A percentile compares a stretch with the other conserved stretches of the same genome.
Evolutionary conservation across 2,329 filamentous ascomycete species (phyloP).

Genomic region (Neonectria neomacrospora): DNA sequence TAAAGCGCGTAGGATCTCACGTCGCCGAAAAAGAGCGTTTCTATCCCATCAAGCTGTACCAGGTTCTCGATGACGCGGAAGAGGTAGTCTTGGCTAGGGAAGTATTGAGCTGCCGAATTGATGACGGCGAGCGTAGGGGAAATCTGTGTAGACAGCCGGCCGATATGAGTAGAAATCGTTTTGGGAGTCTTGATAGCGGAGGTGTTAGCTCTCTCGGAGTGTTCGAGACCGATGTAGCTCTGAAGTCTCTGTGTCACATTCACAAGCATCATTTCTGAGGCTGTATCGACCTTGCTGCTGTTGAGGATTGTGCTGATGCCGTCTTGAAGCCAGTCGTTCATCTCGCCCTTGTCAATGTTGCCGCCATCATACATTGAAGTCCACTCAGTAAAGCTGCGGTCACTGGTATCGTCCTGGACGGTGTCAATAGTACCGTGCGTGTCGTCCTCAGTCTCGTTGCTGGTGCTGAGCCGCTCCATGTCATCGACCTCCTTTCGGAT

Average conservation of each 20-base stretch:
- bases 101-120: constrained; percentile 46
- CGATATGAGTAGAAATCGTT: constrained; percentile 25
- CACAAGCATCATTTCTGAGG: constrained; percentile 48
- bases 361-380: constrained; percentile 48
- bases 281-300: constrained; percentile 42
- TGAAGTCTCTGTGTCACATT: constrained; percentile 29
- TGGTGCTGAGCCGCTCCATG: neutral
- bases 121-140: constrained; percentile 37
- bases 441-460: constrained; percentile 14
- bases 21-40: constrained; percentile 38
- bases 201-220: constrained; percentile 31
- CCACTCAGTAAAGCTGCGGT: constrained; percentile 47
- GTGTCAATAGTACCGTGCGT: constrained; percentile 28
- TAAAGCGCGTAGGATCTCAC: constrained; percentile 35
- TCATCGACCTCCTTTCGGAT: neutral
- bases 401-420: constrained; percentile 27
- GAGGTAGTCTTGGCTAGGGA: constrained; percentile 42
- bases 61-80: constrained; percentile 28
- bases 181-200: constrained; percentile 34
- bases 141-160: neutral
- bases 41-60: neutral
- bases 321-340: constrained; percentile 49
- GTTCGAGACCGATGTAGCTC: constrained; percentile 46
- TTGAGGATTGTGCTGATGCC: constrained; percentile 38
- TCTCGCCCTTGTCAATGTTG: constrained; percentile 41